Conservation (phyloP, 2,329 filamentous ascomycete species). For the Arthrobotrys conoides region DNA sequence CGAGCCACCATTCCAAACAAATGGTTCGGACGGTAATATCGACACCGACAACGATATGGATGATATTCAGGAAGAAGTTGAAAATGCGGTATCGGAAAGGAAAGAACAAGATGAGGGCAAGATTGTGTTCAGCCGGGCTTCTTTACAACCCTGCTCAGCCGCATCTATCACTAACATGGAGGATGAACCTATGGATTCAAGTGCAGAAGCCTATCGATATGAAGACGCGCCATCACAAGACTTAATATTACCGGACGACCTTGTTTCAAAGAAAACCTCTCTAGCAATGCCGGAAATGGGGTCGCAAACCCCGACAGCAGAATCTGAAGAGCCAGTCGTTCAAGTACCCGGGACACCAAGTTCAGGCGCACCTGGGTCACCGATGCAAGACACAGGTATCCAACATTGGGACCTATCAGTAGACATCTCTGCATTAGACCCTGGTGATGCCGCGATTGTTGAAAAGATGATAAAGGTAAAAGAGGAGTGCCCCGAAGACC, state of each 20-base stretch:
- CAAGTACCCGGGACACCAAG: slow-evolving; percentile 37
- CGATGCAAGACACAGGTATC: slow-evolving; percentile 25
- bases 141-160: background rate
- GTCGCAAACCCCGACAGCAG: background rate
- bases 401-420: slow-evolving; percentile 49
- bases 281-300: slow-evolving; percentile 12
- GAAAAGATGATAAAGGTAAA: slow-evolving; percentile 51
- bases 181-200: slow-evolving; percentile 31
- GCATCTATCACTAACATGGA: background rate
- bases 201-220: slow-evolving; percentile 46
- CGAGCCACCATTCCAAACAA: slow-evolving; percentile 51
- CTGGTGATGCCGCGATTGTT: slow-evolving; percentile 36
- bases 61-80: slow-evolving; percentile 16
- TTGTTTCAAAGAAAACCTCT: background rate
- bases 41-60: slow-evolving; percentile 42
- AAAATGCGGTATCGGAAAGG: too few species aligned
- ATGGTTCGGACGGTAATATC: slow-evolving; percentile 50
- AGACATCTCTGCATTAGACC: slow-evolving; percentile 37
- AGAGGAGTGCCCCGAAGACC: slow-evolving; percentile 47
- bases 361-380: slow-evolving; percentile 9
- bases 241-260: background rate
- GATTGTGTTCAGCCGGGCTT: background rate
- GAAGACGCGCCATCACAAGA: slow-evolving; percentile 32
- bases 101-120: slow-evolving; percentile 2
- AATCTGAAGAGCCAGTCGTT: slow-evolving; percentile 27